Evolutionary conservation across 148 eudicot species (phyloP).

Genomic region (Linanthus parryae): DNA sequence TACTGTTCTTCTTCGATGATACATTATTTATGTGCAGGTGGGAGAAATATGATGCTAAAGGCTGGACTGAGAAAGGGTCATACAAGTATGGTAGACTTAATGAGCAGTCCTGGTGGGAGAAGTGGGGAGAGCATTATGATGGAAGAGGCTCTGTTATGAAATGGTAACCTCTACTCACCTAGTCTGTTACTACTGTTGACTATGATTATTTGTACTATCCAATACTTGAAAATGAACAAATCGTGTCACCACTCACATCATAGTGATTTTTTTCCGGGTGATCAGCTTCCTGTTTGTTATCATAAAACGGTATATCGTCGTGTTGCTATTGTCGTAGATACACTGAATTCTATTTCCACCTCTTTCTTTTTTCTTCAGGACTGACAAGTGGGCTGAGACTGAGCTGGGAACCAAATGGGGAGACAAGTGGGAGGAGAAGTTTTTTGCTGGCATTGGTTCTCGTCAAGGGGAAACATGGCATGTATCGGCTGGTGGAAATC

Average conservation of each 20-base stretch:
- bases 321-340: too few species aligned
- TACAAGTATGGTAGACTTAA: constrained; percentile 94
- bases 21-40: constrained; percentile 60
- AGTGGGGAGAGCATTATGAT: constrained; percentile 97
- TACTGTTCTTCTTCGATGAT: too few species aligned
- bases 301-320: too few species aligned
- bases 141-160: constrained; percentile 96
- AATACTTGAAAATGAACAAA: too few species aligned
- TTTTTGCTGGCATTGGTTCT: constrained; percentile 90
- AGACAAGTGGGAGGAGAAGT: constrained; percentile 98
- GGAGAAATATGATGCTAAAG: constrained; percentile 99
- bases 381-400: constrained; percentile 99
- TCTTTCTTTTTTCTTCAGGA: constrained; percentile 37
- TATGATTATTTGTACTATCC: too few species aligned
- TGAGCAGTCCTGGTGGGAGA: constrained; percentile 99
- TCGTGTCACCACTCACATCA: too few species aligned
- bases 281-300: too few species aligned
- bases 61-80: constrained; percentile 99
- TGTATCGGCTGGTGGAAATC: constrained; percentile 66
- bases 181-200: too few species aligned
- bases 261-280: too few species aligned
- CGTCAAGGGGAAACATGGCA: constrained; percentile 99
- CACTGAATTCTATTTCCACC: too few species aligned
- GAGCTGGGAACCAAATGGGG: constrained; percentile 98
- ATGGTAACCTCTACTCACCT: constrained; percentile 56